Evolutionary conservation across 106 monocot genomes (phyloP).

Genomic region (Hemerocallis citrina): DNA sequence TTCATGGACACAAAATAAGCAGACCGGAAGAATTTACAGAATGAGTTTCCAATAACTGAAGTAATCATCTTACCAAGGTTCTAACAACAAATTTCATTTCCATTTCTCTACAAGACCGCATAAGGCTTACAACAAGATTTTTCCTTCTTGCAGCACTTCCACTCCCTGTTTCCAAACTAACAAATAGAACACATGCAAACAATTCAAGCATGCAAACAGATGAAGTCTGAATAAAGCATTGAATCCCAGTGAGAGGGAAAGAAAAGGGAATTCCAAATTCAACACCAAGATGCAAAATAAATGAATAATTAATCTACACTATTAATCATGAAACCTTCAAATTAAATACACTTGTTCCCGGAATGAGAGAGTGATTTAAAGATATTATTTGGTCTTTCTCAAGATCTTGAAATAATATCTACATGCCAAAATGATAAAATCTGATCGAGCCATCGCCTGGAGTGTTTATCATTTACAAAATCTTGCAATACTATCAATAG

Average conservation of each 20-base stretch:
- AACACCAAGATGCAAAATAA: background rate
- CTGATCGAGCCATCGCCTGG: background rate
- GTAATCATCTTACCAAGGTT: constrained; percentile 55
- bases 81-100: constrained; percentile 95
- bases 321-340: background rate
- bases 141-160: constrained; percentile 67
- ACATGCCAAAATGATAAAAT: background rate
- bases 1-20: no score
- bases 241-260: background rate
- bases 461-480: background rate
- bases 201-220: background rate
- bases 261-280: background rate
- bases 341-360: background rate
- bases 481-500: background rate
- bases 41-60: background rate
- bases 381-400: no score
- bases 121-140: constrained; percentile 55
- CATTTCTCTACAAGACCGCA: constrained; percentile 91
- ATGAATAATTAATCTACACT: background rate
- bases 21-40: no score
- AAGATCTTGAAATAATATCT: no score
- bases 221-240: background rate
- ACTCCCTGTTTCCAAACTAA: constrained; percentile 60
- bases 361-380: background rate
- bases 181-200: constrained; percentile 12